phyloP scores from a whole-genome alignment of 148 eudicot species.

The Hydrangea macrophylla region DNA sequence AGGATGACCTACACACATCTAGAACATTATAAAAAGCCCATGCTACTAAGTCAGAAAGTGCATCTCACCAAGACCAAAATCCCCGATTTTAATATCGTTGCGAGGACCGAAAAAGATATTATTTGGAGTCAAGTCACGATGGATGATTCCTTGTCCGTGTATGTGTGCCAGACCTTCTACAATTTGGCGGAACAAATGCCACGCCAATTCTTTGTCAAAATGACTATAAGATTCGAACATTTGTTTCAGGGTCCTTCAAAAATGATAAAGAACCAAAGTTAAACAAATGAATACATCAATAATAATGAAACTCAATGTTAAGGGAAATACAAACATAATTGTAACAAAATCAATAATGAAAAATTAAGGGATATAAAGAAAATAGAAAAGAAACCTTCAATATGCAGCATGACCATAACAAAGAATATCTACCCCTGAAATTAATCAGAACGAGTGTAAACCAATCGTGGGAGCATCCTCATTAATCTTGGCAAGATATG shows the following conservation, averaged over 20 bases:
- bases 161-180: slow-evolving; percentile 94
- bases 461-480: no score
- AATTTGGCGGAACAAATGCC: slow-evolving; percentile 93
- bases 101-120: slow-evolving; percentile 97
- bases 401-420: no score
- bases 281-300: slow-evolving; percentile 7
- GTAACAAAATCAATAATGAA: no score
- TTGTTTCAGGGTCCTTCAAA: slow-evolving; percentile 79
- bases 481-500: no score
- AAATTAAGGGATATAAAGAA: no score
- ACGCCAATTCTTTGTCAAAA: slow-evolving; percentile 83
- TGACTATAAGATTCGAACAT: slow-evolving; percentile 83
- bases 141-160: slow-evolving; percentile 96
- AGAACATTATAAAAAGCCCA: not conserved
- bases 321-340: not conserved
- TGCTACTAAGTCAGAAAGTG: not conserved
- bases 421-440: no score
- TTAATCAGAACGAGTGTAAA: no score
- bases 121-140: slow-evolving; percentile 96
- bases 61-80: slow-evolving; percentile 93
- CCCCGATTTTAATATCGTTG: slow-evolving; percentile 93
- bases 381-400: no score
- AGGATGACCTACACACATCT: no score
- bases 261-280: slow-evolving; percentile 8
- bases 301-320: not conserved